phyloP scores from a whole-genome alignment of 2,329 filamentous ascomycete genomes.

The Rutstroemia sp. region DNA sequence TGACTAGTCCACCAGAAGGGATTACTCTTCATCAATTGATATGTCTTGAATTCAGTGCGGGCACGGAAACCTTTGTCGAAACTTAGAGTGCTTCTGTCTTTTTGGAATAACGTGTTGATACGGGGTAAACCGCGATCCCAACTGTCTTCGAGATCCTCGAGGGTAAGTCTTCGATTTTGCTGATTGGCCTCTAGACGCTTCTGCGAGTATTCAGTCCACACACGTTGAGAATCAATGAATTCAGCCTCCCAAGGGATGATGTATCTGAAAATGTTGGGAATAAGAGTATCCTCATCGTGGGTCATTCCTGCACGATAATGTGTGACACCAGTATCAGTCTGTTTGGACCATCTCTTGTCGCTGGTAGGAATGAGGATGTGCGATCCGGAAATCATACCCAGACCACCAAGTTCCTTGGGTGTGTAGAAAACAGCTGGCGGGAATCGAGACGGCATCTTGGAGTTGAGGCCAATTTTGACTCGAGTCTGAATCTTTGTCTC shows the following conservation, averaged over 20 bases:
- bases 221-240: constrained; percentile 96
- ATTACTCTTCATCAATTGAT: constrained; percentile 98
- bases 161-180: constrained; percentile 86
- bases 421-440: constrained; percentile 98
- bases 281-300: constrained; percentile 93
- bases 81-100: constrained; percentile 90
- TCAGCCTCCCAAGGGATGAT: constrained; percentile 99
- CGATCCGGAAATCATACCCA: constrained; percentile 98
- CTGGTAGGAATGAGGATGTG: constrained; percentile 96
- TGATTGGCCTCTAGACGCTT: constrained; percentile 96
- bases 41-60: constrained; percentile 94
- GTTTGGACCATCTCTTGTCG: constrained; percentile 97
- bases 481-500: constrained; percentile 99
- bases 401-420: constrained; percentile 90
- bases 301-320: constrained; percentile 98
- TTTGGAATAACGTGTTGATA: constrained; percentile 99
- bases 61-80: constrained; percentile 98
- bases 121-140: constrained; percentile 96
- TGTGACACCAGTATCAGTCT: constrained; percentile 94
- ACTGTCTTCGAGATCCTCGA: constrained; percentile 95
- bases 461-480: constrained; percentile 97
- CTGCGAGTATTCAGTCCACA: constrained; percentile 99
- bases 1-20: constrained; percentile 99
- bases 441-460: constrained; percentile 98
- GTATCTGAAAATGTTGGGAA: constrained; percentile 98